A percentile compares a stretch with the other conserved stretches of the same genome.
These are phyloP conservation scores for Camellia oleifera DNA, from an alignment of 179 eudicot genomes.

Conservation along the genomic window DNA sequence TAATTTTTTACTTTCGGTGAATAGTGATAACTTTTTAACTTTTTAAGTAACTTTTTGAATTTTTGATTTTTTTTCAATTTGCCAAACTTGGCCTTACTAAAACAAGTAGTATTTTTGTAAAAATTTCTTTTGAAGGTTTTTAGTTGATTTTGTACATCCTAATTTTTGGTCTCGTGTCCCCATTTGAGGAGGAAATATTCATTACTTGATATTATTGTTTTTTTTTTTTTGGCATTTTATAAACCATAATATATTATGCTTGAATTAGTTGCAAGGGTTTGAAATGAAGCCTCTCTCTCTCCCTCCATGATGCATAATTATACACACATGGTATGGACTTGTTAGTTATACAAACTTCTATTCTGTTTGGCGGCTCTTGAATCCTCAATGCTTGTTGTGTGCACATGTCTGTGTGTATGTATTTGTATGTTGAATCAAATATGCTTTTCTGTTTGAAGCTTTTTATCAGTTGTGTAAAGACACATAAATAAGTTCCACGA, in stretches of 20 bases:
- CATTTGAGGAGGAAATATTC: neutral
- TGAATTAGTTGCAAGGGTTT: neutral
- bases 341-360: neutral
- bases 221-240: too few relatives aligned
- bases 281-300: neutral
- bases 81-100: too few relatives aligned
- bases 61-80: too few relatives aligned
- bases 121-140: neutral
- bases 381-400: neutral
- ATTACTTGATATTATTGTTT: too few relatives aligned
- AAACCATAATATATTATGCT: too few relatives aligned
- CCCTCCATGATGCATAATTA: neutral
- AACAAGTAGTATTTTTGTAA: conserved; percentile 12
- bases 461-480: neutral
- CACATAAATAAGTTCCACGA: neutral
- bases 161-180: conserved; percentile 16
- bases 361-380: neutral
- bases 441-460: neutral
- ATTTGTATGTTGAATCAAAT: neutral
- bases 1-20: too few relatives aligned
- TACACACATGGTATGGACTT: neutral
- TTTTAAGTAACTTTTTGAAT: too few relatives aligned
- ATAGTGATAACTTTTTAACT: too few relatives aligned
- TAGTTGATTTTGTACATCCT: conserved; percentile 21
- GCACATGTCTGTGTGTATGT: neutral